A percentile compares a stretch with the other conserved stretches of the same genome.
These are phyloP conservation scores for Ceratocystis variospora DNA, from an alignment of 2,329 filamentous ascomycete species.

Conservation along the genomic window DNA sequence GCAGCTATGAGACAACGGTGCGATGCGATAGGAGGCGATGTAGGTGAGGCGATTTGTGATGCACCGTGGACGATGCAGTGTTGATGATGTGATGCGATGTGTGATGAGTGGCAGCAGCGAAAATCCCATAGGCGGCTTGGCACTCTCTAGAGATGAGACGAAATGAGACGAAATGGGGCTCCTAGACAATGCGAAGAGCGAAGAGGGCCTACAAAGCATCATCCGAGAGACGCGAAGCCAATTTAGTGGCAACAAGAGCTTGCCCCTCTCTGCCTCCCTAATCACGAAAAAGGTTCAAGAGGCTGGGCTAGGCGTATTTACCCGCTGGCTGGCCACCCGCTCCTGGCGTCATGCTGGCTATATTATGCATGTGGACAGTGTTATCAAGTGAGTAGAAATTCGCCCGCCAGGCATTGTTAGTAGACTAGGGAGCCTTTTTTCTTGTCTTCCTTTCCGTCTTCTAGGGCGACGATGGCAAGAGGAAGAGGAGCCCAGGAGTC, in stretches of 20 bases:
- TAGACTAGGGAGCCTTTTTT: no score
- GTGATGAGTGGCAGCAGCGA: not conserved
- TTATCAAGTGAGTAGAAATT: no score
- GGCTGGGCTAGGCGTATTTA: not conserved
- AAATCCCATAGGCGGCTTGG: no score
- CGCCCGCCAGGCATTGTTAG: no score
- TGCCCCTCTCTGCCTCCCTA: not conserved
- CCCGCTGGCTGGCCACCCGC: not conserved
- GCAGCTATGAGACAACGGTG: not conserved
- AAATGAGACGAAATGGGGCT: not conserved
- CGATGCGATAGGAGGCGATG: not conserved
- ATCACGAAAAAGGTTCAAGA: not conserved
- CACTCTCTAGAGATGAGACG: not conserved
- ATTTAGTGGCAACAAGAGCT: not conserved
- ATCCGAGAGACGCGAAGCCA: not conserved
- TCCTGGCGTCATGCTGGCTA: no score
- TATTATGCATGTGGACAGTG: no score
- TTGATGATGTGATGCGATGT: not conserved
- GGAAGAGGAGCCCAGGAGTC: no score
- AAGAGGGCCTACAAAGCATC: not conserved
- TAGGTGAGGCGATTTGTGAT: not conserved
- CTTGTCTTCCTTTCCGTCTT: no score
- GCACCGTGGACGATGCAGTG: no score
- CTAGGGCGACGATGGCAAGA: no score
- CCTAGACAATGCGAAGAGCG: not conserved